A percentile compares a stretch with the other conserved stretches of the same genome.
Conservation (phyloP, 139 green algal genomes). For the Axilococcus clingmanii region DNA sequence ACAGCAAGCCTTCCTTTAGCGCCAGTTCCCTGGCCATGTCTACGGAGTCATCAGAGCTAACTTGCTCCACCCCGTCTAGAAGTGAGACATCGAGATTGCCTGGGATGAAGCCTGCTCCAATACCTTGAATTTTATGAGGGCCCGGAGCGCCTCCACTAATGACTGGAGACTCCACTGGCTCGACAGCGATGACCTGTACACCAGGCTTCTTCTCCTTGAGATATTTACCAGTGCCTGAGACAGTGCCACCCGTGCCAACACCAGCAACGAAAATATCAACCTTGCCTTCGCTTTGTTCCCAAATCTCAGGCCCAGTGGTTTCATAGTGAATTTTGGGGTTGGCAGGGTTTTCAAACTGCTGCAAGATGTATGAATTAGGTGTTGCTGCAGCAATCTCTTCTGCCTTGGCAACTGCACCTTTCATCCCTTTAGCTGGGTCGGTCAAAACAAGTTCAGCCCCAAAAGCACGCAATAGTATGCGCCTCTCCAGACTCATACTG, state of each 20-base stretch:
- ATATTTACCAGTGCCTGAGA: conserved; percentile 69
- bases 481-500: conserved; percentile 92
- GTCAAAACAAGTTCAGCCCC: conserved; percentile 84
- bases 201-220: conserved; percentile 67
- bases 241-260: conserved; percentile 85
- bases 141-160: conserved; percentile 59
- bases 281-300: conserved; percentile 74
- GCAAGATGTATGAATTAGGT: conserved; percentile 46
- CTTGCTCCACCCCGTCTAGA: conserved; percentile 77
- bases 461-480: conserved; percentile 84
- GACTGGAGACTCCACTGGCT: conserved; percentile 60
- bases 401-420: conserved; percentile 46
- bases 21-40: conserved; percentile 75
- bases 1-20: conserved; percentile 72
- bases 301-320: conserved; percentile 95
- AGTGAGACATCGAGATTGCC: conserved; percentile 73
- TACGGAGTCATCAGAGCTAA: conserved; percentile 72
- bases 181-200: conserved; percentile 62
- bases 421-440: conserved; percentile 73
- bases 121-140: conserved; percentile 94
- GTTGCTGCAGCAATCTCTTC: conserved; percentile 48
- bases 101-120: conserved; percentile 95
- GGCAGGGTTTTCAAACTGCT: conserved; percentile 86
- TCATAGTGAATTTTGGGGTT: conserved; percentile 82
- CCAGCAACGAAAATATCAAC: conserved; percentile 47